Evolutionary conservation across 2,329 filamentous ascomycete genomes (phyloP).

Genomic region (Diaporthe vaccinii): DNA sequence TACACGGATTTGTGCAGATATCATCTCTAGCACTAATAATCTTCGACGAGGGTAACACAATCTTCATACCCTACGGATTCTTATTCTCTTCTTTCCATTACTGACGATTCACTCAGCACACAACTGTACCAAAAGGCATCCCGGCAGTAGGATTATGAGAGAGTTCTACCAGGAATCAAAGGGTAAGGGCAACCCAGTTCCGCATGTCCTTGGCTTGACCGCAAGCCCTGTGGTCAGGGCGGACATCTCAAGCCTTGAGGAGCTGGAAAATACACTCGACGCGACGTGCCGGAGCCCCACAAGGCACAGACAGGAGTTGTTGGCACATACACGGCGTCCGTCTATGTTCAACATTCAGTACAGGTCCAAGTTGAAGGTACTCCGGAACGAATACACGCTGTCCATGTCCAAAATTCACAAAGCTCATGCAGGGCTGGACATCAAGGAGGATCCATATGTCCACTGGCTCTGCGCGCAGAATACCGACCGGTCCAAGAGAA

Average conservation of each 20-base stretch:
- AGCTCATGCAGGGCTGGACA: slow-evolving; percentile 62
- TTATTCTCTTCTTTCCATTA: too few species aligned
- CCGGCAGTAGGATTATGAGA: slow-evolving; percentile 79
- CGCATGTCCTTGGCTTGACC: slow-evolving; percentile 82
- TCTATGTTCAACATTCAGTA: slow-evolving; percentile 58
- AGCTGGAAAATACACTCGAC: slow-evolving; percentile 78
- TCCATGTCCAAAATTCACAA: slow-evolving; percentile 59
- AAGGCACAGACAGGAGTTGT: slow-evolving; percentile 76
- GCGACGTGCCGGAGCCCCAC: slow-evolving; percentile 78
- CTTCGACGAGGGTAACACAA: slow-evolving; percentile 81
- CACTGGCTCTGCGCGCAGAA: slow-evolving; percentile 58
- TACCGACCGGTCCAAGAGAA: slow-evolving; percentile 55
- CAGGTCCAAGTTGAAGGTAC: slow-evolving; percentile 17
- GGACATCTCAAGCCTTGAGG: slow-evolving; percentile 66
- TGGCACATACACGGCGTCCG: slow-evolving; percentile 78
- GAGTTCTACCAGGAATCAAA: slow-evolving; percentile 74
- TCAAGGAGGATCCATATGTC: slow-evolving; percentile 73
- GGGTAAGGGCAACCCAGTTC: slow-evolving; percentile 57
- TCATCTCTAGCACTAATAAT: slow-evolving; percentile 76
- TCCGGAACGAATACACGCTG: slow-evolving; percentile 45
- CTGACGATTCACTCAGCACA: slow-evolving; percentile 69
- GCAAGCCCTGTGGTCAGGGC: slow-evolving; percentile 81
- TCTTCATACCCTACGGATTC: not conserved
- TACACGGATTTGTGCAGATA: slow-evolving; percentile 80
- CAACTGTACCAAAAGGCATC: slow-evolving; percentile 75